Conservation (phyloP, 441 rosid species). For the Adansonia madagascariensis region DNA sequence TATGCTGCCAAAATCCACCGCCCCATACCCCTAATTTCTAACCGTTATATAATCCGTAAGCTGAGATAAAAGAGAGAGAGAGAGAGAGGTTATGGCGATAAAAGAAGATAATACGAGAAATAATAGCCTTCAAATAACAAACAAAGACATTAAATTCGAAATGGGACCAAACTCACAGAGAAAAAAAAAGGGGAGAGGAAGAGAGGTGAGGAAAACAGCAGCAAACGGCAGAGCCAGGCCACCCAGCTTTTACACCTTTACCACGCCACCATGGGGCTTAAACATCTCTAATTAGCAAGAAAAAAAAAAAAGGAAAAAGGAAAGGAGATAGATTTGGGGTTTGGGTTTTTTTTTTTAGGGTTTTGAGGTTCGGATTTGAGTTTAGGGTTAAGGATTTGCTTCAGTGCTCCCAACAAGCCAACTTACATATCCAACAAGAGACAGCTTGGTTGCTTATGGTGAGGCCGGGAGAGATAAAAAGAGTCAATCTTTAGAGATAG, state of each 20-base stretch:
- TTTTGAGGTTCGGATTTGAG: neutral
- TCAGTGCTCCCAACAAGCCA: conserved; percentile 73
- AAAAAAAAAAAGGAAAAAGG: neutral
- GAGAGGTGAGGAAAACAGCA: conserved; percentile 29
- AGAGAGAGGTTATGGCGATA: neutral
- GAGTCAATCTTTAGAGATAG: conserved; percentile 31
- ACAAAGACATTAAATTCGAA: conserved; percentile 25
- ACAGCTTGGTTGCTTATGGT: conserved; percentile 89
- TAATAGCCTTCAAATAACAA: neutral
- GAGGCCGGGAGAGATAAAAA: conserved; percentile 52
- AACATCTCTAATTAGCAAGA: conserved; percentile 32
- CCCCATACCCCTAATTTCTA: conserved; percentile 19
- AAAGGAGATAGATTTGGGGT: conserved; percentile 26
- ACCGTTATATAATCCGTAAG: conserved; percentile 13
- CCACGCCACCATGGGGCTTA: conserved; percentile 19
- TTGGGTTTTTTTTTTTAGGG: neutral
- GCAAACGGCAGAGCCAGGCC: conserved; percentile 24
- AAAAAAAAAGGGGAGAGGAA: neutral
- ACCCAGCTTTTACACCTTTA: conserved; percentile 30
- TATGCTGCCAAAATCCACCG: too few relatives aligned
- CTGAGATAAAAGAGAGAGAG: neutral
- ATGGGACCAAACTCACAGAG: conserved; percentile 39
- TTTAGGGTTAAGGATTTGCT: conserved; percentile 40
- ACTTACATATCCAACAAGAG: conserved; percentile 73
- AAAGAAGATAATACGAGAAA: neutral